These are phyloP conservation scores for Nannochloropsis oceanica DNA, from an alignment of 108 stramenopile genomes.

Conservation along the genomic window DNA sequence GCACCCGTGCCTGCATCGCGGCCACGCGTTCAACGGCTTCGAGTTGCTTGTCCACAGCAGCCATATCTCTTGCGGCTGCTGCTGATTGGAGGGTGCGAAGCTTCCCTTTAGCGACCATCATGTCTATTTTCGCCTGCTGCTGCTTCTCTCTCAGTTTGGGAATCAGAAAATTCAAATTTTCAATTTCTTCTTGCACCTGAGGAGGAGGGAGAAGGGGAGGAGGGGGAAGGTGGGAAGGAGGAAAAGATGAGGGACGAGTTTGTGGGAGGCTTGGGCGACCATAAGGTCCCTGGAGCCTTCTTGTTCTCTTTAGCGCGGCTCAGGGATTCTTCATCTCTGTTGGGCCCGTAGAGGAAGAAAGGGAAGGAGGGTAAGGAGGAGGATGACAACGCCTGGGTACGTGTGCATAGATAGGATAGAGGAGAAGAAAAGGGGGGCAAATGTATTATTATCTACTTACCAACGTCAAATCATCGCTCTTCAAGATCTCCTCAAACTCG, in stretches of 20 bases:
- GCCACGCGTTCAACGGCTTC: constrained; percentile 4
- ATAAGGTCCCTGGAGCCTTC: too few relatives aligned
- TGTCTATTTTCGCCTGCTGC: not conserved
- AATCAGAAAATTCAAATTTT: not conserved
- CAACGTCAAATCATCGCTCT: not conserved
- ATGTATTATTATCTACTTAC: too few relatives aligned
- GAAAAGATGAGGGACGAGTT: not conserved
- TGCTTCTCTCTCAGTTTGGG: constrained; percentile 1
- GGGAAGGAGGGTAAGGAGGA: not conserved
- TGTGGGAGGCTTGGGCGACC: too few relatives aligned
- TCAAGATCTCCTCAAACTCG: constrained; percentile 14
- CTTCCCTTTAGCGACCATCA: not conserved
- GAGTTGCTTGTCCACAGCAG: constrained; percentile 18
- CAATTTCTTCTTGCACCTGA: not conserved
- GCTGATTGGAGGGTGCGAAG: not conserved
- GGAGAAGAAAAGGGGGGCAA: not conserved
- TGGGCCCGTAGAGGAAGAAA: not conserved
- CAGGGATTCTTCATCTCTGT: too few relatives aligned
- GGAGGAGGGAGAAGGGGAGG: not conserved
- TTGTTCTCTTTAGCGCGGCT: too few relatives aligned
- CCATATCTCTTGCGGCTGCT: not conserved
- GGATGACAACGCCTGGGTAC: not conserved
- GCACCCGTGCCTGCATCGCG: constrained; percentile 13
- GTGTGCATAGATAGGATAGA: not conserved
- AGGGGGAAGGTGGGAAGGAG: not conserved